Evolutionary conservation across 2,329 filamentous ascomycete species (phyloP).

Genomic region (Thielaviopsis cerberus): DNA sequence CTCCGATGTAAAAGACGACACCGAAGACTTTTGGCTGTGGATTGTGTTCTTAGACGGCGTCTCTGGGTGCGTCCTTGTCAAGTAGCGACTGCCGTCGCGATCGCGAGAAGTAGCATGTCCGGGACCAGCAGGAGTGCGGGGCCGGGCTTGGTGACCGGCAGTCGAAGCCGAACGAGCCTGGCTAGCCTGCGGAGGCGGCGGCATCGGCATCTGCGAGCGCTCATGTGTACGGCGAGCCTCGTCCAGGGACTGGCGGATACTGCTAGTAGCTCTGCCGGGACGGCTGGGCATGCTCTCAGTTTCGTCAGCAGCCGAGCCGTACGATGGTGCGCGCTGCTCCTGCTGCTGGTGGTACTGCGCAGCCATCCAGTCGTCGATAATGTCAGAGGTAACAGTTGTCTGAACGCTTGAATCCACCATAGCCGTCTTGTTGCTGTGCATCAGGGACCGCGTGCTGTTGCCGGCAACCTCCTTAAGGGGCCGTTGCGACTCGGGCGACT

Average conservation of each 20-base stretch:
- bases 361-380: slow-evolving; percentile 59
- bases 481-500: slow-evolving; percentile 35
- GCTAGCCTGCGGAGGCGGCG: neutral
- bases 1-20: slow-evolving; percentile 91
- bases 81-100: slow-evolving; percentile 2
- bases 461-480: slow-evolving; percentile 45
- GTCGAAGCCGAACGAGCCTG: slow-evolving; percentile 41
- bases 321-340: slow-evolving; percentile 14
- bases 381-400: slow-evolving; percentile 63
- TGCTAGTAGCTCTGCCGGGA: slow-evolving; percentile 13
- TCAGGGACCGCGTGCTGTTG: slow-evolving; percentile 28
- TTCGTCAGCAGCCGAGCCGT: slow-evolving; percentile 19
- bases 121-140: slow-evolving; percentile 40
- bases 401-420: slow-evolving; percentile 38
- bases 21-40: slow-evolving; percentile 53
- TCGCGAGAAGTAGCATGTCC: slow-evolving; percentile 25
- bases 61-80: slow-evolving; percentile 2
- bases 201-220: neutral
- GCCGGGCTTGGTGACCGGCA: slow-evolving; percentile 29
- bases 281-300: slow-evolving; percentile 42
- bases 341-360: slow-evolving; percentile 22
- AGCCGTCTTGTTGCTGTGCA: slow-evolving; percentile 18
- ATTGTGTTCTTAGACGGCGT: slow-evolving; percentile 13
- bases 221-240: slow-evolving; percentile 7
- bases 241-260: slow-evolving; percentile 44